Evolutionary conservation across 805 yeast genomes (phyloP).

Genomic region (Candida boleticola): DNA sequence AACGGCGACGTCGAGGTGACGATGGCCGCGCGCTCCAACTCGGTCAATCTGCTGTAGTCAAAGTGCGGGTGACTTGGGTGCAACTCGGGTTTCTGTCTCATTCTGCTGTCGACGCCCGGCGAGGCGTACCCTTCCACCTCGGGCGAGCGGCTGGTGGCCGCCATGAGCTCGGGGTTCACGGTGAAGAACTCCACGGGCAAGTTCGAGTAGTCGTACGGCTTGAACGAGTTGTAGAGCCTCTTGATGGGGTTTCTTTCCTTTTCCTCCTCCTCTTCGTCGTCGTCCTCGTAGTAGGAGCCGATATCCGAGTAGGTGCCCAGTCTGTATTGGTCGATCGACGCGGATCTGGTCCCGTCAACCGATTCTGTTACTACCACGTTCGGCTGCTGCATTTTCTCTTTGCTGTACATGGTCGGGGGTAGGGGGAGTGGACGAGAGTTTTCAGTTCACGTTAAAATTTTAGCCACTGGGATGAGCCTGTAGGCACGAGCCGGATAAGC

Average conservation of each 20-base stretch:
- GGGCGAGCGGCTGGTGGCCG: background rate
- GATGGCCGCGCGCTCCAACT: conserved; percentile 32
- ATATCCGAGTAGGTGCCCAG: background rate
- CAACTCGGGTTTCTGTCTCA: conserved; percentile 6
- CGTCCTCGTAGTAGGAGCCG: background rate
- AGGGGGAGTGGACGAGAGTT: too few relatives aligned
- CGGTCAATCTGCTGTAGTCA: conserved; percentile 25
- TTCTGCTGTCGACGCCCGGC: background rate
- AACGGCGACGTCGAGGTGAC: conserved; percentile 33
- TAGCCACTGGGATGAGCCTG: too few relatives aligned
- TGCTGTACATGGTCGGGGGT: background rate
- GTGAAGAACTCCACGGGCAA: conserved; percentile 10
- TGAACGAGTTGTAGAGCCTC: conserved; percentile 22
- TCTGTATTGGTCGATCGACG: background rate
- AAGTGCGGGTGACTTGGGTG: conserved; percentile 24
- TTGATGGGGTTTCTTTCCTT: conserved; percentile 2
- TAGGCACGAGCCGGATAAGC: too few relatives aligned
- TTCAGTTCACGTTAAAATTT: too few relatives aligned
- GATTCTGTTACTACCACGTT: background rate
- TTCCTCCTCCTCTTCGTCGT: conserved; percentile 2
- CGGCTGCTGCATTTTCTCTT: background rate
- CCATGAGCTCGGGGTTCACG: background rate
- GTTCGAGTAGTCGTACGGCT: conserved; percentile 25
- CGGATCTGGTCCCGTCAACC: background rate
- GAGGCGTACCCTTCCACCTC: background rate